A percentile compares a stretch with the other conserved stretches of the same genome.
Conservation (phyloP, 805 yeast genomes). For the Kazachstania bromeliacearum region DNA sequence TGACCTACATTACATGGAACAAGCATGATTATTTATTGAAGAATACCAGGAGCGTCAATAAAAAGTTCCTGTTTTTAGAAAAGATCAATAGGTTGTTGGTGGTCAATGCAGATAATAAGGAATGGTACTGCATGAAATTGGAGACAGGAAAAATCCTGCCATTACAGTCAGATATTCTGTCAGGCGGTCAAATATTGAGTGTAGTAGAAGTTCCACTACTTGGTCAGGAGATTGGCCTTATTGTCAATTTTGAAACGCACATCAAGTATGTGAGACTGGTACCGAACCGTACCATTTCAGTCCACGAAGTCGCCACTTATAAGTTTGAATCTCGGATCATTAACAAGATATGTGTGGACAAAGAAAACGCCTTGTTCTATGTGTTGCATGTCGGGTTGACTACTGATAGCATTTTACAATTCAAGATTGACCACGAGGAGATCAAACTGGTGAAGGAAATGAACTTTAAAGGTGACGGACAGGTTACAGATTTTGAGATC, state of each 20-base stretch:
- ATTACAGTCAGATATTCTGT: constrained; percentile 3
- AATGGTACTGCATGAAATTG: constrained; percentile 23
- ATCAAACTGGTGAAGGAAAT: constrained; percentile 4
- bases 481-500: constrained; percentile 9
- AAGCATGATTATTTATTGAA: constrained; percentile 16
- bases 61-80: constrained; percentile 14
- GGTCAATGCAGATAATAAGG: constrained; percentile 12
- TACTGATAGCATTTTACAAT: constrained; percentile 1
- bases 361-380: constrained; percentile 7
- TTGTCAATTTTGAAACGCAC: constrained; percentile 10
- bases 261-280: constrained; percentile 13
- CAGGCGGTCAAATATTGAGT: constrained; percentile 5
- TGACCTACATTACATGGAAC: constrained; percentile 17
- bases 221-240: constrained; percentile 4
- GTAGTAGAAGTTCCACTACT: constrained; percentile 8
- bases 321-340: constrained; percentile 4
- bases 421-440: not conserved
- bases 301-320: constrained; percentile 4
- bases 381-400: constrained; percentile 3
- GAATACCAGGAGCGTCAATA: constrained; percentile 18
- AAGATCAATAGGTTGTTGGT: constrained; percentile 23
- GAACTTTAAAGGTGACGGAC: constrained; percentile 8
- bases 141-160: constrained; percentile 19
- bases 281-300: constrained; percentile 11
- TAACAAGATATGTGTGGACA: constrained; percentile 4